phyloP scores from a whole-genome alignment of 305 asterid genomes.

The Lippia alba region DNA sequence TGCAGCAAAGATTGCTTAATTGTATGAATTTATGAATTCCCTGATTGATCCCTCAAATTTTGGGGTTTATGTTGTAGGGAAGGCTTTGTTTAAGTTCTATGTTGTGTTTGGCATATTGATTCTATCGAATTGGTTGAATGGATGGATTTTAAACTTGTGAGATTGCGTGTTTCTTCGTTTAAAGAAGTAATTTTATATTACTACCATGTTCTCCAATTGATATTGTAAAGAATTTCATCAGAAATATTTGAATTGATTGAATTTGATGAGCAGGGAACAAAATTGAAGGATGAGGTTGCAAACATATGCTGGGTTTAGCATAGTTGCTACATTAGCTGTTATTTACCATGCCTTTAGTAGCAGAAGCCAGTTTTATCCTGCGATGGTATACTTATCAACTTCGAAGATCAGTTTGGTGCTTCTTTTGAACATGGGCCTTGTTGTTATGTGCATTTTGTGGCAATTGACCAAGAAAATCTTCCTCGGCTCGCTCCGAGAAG shows the following conservation, averaged over 20 bases:
- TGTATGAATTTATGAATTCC: not conserved
- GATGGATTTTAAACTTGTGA: not conserved
- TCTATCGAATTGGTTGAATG: conserved; percentile 7
- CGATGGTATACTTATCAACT: conserved; percentile 89
- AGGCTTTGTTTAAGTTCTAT: conserved; percentile 6
- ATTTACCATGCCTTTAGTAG: conserved; percentile 78
- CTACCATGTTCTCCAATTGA: conserved; percentile 6
- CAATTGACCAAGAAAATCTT: conserved; percentile 84
- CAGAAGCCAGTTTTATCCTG: conserved; percentile 93
- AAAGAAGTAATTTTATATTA: not conserved
- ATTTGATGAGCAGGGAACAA: conserved; percentile 39
- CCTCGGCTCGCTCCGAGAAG: conserved; percentile 93
- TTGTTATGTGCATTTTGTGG: conserved; percentile 85
- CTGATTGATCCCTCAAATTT: conserved; percentile 10
- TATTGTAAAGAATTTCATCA: not conserved
- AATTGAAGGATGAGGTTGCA: conserved; percentile 77
- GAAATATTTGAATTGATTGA: conserved; percentile 12
- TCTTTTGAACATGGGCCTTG: conserved; percentile 89
- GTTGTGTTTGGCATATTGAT: conserved; percentile 5
- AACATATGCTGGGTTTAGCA: conserved; percentile 80
- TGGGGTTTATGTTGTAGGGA: not conserved
- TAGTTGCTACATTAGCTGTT: conserved; percentile 71
- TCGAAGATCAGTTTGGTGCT: conserved; percentile 85
- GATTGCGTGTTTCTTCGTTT: not conserved
- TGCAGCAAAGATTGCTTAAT: not conserved